Base-by-base conservation (phyloP, 495 filamentous ascomycete species). In the Hypoxylon lenormandii region DNA sequence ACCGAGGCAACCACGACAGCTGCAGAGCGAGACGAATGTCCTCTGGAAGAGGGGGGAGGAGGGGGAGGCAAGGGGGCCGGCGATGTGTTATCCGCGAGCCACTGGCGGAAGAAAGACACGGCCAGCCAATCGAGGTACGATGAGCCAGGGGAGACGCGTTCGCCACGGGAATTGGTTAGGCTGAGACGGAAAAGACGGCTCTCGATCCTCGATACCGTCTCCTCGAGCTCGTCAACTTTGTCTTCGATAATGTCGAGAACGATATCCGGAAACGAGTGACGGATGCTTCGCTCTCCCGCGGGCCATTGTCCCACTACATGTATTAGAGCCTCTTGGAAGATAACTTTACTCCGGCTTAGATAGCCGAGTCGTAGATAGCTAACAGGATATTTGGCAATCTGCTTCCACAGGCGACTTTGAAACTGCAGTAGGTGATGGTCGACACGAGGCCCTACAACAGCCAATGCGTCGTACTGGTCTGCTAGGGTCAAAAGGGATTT, bases 221-320 rank as follows among this genome's bases (percentile, higher is more conserved):
- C 88, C 55, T 92, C 90, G 2, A 94, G 81, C 70, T 96, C 92
- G 66, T 94, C 88, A 33, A 91, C 90, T 77, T 96, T 96, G 74
- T 96, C 92, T 73, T 95, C 91, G 62, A 97, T 94, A 13, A 96
- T 84, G 57, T 96, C 93, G 4, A 96, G 81, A 4, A 97, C 92
- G 1, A 84, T 67, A 12, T 88, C 86, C 0, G 92, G 90, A 1
- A 94, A 82, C 54, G 80, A 86, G 33, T 88, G 87, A 42, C 90
- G 86, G 42, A 97, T 86, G 69, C 91, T 89, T n/a, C 86, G 84
- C 56, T 91, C 86, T 11, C 89, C 92, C 0, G 86, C 81, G 1
- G 93, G 93, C 93, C 93, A 97, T 69, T 94, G 91, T 5, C 93
- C 93, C 5, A 97, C 92, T 0, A 97, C 92, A 69, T 97, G 93